A percentile compares a stretch with the other conserved stretches of the same genome.
phyloP scores from a whole-genome alignment of 371 early-diverging fungal genomes.

The Mortierella sp. region DNA sequence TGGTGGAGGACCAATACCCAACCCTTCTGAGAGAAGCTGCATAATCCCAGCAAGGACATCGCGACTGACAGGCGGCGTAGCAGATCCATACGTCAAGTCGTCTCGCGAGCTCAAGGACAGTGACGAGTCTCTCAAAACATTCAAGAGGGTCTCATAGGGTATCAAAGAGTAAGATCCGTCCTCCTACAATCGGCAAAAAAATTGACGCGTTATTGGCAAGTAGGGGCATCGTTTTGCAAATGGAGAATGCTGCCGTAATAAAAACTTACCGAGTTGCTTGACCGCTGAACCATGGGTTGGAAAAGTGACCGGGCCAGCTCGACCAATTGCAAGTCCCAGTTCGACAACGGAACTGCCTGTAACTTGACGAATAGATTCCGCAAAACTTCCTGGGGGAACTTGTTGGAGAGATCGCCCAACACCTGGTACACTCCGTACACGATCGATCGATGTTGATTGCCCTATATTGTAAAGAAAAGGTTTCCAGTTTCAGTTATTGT shows the following conservation, averaged over 20 bases:
- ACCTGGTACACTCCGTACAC: constrained; percentile 64
- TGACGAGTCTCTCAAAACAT: constrained; percentile 57
- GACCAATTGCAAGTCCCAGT: constrained; percentile 56
- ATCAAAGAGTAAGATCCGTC: constrained; percentile 49
- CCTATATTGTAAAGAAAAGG: constrained; percentile 20
- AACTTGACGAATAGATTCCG: constrained; percentile 56
- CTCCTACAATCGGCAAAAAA: constrained; percentile 18
- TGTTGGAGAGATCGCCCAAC: constrained; percentile 53
- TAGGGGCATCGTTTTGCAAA: not conserved
- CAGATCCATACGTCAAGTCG: constrained; percentile 37
- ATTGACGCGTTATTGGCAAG: not conserved
- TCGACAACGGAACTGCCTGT: constrained; percentile 48
- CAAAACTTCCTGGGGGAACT: constrained; percentile 50
- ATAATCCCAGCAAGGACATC: constrained; percentile 51
- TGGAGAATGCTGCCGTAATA: not conserved
- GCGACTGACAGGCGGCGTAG: constrained; percentile 33
- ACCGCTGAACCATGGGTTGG: constrained; percentile 51
- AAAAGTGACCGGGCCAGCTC: constrained; percentile 54
- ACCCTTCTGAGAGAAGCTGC: constrained; percentile 43
- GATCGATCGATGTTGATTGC: constrained; percentile 64
- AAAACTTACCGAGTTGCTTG: constrained; percentile 36
- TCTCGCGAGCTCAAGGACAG: constrained; percentile 33
- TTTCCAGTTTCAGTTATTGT: too few species aligned
- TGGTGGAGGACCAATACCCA: constrained; percentile 46
- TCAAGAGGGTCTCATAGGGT: constrained; percentile 58